Conservation (phyloP, 1,284 basidiomycete species). For the Sporisorium iseilematis-ciliati region DNA sequence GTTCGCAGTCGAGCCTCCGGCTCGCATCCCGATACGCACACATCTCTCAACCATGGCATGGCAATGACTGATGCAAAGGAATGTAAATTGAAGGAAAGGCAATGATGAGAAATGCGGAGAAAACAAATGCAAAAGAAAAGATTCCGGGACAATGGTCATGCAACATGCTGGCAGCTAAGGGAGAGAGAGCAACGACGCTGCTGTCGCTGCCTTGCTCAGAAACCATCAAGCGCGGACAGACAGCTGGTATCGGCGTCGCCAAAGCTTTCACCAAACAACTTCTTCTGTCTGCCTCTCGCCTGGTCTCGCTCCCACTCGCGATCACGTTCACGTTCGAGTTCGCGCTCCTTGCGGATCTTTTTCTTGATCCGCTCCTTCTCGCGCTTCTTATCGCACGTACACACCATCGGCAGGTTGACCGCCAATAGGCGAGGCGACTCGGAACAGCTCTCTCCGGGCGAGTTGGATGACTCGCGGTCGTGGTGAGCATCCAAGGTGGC, state of each 20-base stretch:
- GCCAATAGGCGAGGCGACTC: slow-evolving; percentile 29
- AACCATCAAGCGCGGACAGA: slow-evolving; percentile 49
- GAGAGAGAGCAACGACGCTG: slow-evolving; percentile 13
- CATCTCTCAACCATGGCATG: too few relatives aligned
- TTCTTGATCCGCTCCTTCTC: slow-evolving; percentile 52
- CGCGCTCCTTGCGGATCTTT: slow-evolving; percentile 50
- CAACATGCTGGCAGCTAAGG: background rate
- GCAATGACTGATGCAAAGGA: slow-evolving; percentile 4
- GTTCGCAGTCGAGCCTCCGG: background rate
- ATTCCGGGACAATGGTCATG: background rate
- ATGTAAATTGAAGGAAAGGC: slow-evolving; percentile 1
- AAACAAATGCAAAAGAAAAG: background rate
- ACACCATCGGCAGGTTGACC: slow-evolving; percentile 25
- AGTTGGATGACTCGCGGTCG: slow-evolving; percentile 45
- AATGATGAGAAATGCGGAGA: background rate
- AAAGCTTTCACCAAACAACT: slow-evolving; percentile 51
- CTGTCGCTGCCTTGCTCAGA: slow-evolving; percentile 25
- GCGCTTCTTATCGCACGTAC: slow-evolving; percentile 51
- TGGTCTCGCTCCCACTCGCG: slow-evolving; percentile 53
- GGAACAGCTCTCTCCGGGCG: slow-evolving; percentile 44
- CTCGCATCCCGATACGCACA: background rate
- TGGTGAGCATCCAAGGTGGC: slow-evolving; percentile 15
- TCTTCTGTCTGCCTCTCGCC: slow-evolving; percentile 42
- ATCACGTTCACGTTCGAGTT: slow-evolving; percentile 51
- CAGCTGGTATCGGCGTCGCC: slow-evolving; percentile 41